These are phyloP conservation scores for Aspergillus carbonarius DNA, from an alignment of 2,329 filamentous ascomycete species.

Conservation along the genomic window DNA sequence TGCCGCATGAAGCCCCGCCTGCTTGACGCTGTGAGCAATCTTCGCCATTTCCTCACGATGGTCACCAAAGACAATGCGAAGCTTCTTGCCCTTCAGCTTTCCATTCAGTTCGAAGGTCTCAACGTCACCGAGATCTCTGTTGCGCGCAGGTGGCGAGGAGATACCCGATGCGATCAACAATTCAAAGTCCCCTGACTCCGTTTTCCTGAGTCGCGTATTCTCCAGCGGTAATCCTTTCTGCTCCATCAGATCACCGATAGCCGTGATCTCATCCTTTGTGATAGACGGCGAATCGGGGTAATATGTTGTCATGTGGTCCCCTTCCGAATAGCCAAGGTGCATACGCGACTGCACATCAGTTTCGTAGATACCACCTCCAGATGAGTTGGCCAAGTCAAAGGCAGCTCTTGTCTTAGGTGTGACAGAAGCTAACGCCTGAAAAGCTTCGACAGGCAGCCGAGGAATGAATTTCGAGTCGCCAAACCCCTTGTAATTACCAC, in stretches of 20 bases:
- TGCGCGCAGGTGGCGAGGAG: conserved; percentile 58
- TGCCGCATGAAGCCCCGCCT: conserved; percentile 66
- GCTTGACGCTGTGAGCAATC: conserved; percentile 64
- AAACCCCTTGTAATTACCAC: conserved; percentile 84
- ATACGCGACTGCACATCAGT: conserved; percentile 63
- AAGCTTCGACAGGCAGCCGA: conserved; percentile 62
- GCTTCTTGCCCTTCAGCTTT: conserved; percentile 62
- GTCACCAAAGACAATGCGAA: conserved; percentile 74
- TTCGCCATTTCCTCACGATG: conserved; percentile 68
- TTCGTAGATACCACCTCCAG: conserved; percentile 68
- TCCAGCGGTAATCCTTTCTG: conserved; percentile 69
- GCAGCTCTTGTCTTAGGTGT: conserved; percentile 60
- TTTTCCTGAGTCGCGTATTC: conserved; percentile 74
- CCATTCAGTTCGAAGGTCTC: conserved; percentile 63
- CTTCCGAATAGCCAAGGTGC: conserved; percentile 72
- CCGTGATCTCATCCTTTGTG: conserved; percentile 71
- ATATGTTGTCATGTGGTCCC: conserved; percentile 77
- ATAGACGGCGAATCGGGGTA: conserved; percentile 75
- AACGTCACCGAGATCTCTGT: conserved; percentile 68
- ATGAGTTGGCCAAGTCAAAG: conserved; percentile 62
- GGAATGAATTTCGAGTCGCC: conserved; percentile 84
- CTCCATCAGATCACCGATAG: conserved; percentile 71
- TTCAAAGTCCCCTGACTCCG: conserved; percentile 63
- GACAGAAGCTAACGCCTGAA: conserved; percentile 64
- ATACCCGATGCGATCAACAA: conserved; percentile 71